Evolutionary conservation across 306 rosid species (phyloP).

Genomic region (Prosopis cineraria): DNA sequence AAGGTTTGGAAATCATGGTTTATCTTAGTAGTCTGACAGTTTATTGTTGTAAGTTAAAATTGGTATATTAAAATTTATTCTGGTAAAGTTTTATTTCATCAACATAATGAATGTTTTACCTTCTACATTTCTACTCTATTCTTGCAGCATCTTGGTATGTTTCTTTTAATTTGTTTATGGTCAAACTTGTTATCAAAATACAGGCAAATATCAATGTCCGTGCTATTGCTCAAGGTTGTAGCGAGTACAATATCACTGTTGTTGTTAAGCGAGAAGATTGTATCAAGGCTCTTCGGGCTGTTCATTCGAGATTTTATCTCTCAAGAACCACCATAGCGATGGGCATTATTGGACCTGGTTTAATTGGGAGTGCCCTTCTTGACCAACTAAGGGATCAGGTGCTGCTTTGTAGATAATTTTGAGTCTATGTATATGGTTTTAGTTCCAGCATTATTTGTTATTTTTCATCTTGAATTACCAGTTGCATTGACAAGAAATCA

Average conservation of each 20-base stretch:
- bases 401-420: slow-evolving; percentile 31
- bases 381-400: slow-evolving; percentile 99
- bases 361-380: slow-evolving; percentile 91
- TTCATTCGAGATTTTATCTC: slow-evolving; percentile 93
- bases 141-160: slow-evolving; percentile 24
- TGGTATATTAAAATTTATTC: neutral
- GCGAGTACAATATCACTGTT: slow-evolving; percentile 93
- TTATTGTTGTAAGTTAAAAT: slow-evolving; percentile 6
- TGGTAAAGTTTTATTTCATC: neutral
- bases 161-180: slow-evolving; percentile 20
- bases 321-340: slow-evolving; percentile 94
- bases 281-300: slow-evolving; percentile 91
- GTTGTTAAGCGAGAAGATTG: slow-evolving; percentile 92
- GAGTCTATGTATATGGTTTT: slow-evolving; percentile 7
- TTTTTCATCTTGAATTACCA: neutral
- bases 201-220: slow-evolving; percentile 98
- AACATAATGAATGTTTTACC: slow-evolving; percentile 1
- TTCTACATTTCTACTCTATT: neutral
- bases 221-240: slow-evolving; percentile 99
- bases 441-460: neutral
- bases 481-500: slow-evolving; percentile 12
- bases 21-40: slow-evolving; percentile 14
- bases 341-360: slow-evolving; percentile 97
- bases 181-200: slow-evolving; percentile 37
- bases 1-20: slow-evolving; percentile 61